Conservation (phyloP, 2,329 filamentous ascomycete genomes). For the Coniosporium tulheliwenetii region DNA sequence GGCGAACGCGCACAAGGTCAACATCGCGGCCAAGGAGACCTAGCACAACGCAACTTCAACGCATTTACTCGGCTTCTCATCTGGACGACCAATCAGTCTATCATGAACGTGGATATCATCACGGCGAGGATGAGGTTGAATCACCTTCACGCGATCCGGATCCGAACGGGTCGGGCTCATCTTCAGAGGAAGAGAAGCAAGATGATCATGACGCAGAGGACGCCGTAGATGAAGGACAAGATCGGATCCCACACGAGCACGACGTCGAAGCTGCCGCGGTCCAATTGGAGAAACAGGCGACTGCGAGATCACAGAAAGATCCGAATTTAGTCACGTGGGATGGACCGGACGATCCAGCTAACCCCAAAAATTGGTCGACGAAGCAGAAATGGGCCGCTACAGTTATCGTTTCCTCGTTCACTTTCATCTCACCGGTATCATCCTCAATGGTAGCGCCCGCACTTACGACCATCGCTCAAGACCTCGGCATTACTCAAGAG, state of each 20-base stretch:
- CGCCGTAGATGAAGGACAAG: not conserved
- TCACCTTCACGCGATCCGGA: slow-evolving; percentile 3
- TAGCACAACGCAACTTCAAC: slow-evolving; percentile 7
- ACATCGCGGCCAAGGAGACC: slow-evolving; percentile 6
- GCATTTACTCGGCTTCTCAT: slow-evolving; percentile 15
- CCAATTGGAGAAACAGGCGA: slow-evolving; percentile 7
- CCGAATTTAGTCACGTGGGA: slow-evolving; percentile 26
- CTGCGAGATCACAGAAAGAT: slow-evolving; percentile 11
- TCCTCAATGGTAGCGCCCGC: slow-evolving; percentile 24
- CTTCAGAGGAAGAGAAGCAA: slow-evolving; percentile 5
- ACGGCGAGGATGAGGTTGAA: slow-evolving; percentile 4
- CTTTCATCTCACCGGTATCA: slow-evolving; percentile 22
- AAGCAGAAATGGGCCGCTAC: slow-evolving; percentile 28
- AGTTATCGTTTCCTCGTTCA: slow-evolving; percentile 24
- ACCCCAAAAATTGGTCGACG: slow-evolving; percentile 31
- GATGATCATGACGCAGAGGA: slow-evolving; percentile 1
- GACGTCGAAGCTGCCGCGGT: slow-evolving; percentile 4
- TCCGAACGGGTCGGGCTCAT: slow-evolving; percentile 1
- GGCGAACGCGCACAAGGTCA: slow-evolving; percentile 4
- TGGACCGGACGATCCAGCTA: slow-evolving; percentile 26
- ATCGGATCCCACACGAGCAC: slow-evolving; percentile 1
- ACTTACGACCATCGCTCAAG: slow-evolving; percentile 13
- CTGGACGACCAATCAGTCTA: slow-evolving; percentile 18
- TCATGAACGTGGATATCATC: slow-evolving; percentile 2
- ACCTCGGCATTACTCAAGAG: slow-evolving; percentile 17